Percentiles rank a stretch among this genome's conserved stretches.
These are phyloP conservation scores for Macaranga tanarius DNA, from an alignment of 441 rosid genomes.

Conservation along the genomic window DNA sequence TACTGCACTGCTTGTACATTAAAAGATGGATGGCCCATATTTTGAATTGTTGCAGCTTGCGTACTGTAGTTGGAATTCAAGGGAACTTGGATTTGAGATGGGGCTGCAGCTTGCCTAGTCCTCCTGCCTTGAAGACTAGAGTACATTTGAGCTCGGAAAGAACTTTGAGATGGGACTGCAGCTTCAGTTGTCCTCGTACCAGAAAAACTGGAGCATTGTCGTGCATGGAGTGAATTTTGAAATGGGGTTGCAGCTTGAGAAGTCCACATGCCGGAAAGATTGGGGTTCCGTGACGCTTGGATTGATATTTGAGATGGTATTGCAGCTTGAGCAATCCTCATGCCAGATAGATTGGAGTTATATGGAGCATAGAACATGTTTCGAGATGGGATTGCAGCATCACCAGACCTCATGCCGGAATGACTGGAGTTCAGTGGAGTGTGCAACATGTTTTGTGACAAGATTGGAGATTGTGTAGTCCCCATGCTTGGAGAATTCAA, in stretches of 20 bases:
- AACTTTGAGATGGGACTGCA: not conserved
- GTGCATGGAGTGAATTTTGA: not conserved
- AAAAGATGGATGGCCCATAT: too few relatives aligned
- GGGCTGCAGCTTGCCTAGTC: too few relatives aligned
- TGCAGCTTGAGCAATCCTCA: not conserved
- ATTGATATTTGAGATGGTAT: not conserved
- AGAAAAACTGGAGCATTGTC: not conserved
- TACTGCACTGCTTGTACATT: not conserved
- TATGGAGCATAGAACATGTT: not conserved
- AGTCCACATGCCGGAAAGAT: not conserved
- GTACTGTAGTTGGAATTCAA: too few relatives aligned
- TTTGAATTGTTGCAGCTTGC: too few relatives aligned
- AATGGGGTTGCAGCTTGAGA: not conserved
- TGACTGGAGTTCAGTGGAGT: not conserved
- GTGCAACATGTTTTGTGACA: not conserved
- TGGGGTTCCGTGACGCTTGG: too few relatives aligned
- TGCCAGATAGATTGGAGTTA: not conserved
- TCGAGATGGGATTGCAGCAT: not conserved
- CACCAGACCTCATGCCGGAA: not conserved
- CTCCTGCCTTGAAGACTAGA: too few relatives aligned
- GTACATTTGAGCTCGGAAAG: not conserved
- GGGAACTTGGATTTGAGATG: too few relatives aligned
- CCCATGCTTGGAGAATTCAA: not conserved
- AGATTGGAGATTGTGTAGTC: not conserved
- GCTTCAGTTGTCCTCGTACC: not conserved